Percentiles rank a stretch among this genome's conserved stretches.
phyloP scores from a whole-genome alignment of 495 filamentous ascomycete genomes.

The Xylaria bambusicola region DNA sequence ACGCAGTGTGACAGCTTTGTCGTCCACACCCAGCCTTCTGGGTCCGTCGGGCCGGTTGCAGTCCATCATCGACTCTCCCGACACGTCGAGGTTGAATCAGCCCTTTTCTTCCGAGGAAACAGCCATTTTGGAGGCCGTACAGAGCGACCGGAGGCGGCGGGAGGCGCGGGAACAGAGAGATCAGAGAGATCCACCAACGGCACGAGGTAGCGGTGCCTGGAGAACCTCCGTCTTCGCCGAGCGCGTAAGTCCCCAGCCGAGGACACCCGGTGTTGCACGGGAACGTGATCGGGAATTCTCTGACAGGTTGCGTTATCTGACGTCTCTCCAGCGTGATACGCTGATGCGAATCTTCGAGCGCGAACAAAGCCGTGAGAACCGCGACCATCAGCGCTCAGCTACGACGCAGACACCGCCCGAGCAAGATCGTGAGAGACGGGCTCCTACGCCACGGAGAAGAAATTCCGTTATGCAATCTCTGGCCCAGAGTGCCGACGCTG shows the following conservation, averaged over 20 bases:
- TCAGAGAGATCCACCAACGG: constrained; percentile 26
- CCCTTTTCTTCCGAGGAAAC: constrained; percentile 50
- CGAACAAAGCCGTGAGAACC: constrained; percentile 25
- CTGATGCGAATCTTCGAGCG: constrained; percentile 32
- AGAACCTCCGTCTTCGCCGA: constrained; percentile 28
- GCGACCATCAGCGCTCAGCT: constrained; percentile 24
- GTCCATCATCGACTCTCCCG: constrained; percentile 25
- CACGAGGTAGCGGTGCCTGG: constrained; percentile 18
- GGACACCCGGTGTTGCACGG: constrained; percentile 9
- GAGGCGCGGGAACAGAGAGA: constrained; percentile 36
- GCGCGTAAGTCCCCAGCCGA: constrained; percentile 26
- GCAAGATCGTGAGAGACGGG: constrained; percentile 29
- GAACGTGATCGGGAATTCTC: constrained; percentile 16
- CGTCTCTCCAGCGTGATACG: constrained; percentile 26
- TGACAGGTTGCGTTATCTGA: constrained; percentile 20
- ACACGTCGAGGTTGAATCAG: constrained; percentile 31
- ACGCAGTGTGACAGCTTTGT: constrained; percentile 32
- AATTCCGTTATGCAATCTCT: constrained; percentile 30
- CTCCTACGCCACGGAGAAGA: constrained; percentile 25
- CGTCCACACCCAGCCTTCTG: constrained; percentile 32
- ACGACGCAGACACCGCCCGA: constrained; percentile 24
- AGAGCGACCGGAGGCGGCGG: constrained; percentile 47
- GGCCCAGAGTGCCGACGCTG: constrained; percentile 25
- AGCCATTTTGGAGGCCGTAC: constrained; percentile 50
- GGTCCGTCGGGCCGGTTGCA: constrained; percentile 10